Percentiles rank a stretch among this genome's conserved stretches.
Conservation (phyloP, 257 asterid species). For the Striga asiatica region DNA sequence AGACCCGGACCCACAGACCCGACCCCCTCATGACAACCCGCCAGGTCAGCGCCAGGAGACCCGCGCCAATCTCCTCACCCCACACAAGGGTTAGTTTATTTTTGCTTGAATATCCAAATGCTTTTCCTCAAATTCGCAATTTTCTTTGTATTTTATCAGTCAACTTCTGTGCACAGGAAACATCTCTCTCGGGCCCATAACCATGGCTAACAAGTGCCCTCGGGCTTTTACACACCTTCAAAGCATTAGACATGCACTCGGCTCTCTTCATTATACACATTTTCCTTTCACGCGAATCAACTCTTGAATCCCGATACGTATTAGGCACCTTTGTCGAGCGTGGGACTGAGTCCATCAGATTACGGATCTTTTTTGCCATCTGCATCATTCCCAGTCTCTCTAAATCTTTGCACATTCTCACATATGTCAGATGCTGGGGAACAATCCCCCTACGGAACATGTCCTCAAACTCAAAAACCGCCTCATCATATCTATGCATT, state of each 20-base stretch:
- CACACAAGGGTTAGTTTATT: too few species aligned
- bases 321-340: constrained; percentile 68
- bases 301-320: constrained; percentile 34
- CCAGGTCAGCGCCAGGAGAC: too few species aligned
- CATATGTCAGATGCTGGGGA: constrained; percentile 76
- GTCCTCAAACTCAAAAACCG: constrained; percentile 55
- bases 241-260: constrained; percentile 47
- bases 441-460: constrained; percentile 75
- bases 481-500: constrained; percentile 42
- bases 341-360: constrained; percentile 51
- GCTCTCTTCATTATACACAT: constrained; percentile 49
- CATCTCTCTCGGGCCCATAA: constrained; percentile 24
- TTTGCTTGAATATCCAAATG: too few species aligned
- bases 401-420: constrained; percentile 36
- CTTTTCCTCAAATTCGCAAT: constrained; percentile 9
- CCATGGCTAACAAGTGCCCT: constrained; percentile 42
- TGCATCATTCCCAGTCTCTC: constrained; percentile 48
- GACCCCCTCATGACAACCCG: too few species aligned
- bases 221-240: constrained; percentile 46
- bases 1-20: too few species aligned
- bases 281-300: constrained; percentile 28
- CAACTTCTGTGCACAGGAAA: constrained; percentile 26
- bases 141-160: constrained; percentile 25
- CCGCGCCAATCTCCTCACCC: too few species aligned
- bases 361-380: constrained; percentile 37